Base-by-base conservation (phyloP, 495 filamentous ascomycete genomes). In the Aspergillus avenaceus region DNA sequence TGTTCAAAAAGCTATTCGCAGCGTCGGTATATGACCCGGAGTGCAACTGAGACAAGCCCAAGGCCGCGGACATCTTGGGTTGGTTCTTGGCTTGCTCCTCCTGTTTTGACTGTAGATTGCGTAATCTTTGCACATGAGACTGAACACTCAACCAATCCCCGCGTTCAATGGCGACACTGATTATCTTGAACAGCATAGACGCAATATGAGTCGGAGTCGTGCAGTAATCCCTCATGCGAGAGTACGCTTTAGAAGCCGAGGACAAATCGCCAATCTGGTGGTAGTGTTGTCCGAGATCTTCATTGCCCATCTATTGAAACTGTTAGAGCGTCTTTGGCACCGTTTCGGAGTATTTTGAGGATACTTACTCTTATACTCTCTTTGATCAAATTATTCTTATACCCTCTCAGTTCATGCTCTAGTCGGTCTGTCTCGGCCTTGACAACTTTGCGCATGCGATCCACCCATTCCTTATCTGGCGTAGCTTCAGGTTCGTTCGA, bases 381-480 rank as follows among this genome's bases (percentile, higher is more conserved):
- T 64, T 97, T 97, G 54, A 98, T 90, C 28, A 97, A 67, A 54
- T 97, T 98, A 59, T 97, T 95, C 67, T 96, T 98, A 70, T 97
- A 97, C 6, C 86, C 87, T 63, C 88, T 88, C 24, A 98, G 70
- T 61, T 97, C 90, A 5, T 78, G 71, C 54, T 95, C 87, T 49
- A 97, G 71, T 40, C 86, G 81, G 31, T 87, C 79, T 1, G 81
- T 84, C 59, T 90, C 84, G 2, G 67, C 66, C 48, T 81, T 79
- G 52, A 90, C 84, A n/a, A 75, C 64, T 28, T 78, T 80, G 19
- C 78, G 78, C 41, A 74, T 83, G 34, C 69, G 67, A 1, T 83
- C 77, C 5, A 85, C 71, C 93, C 92, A 97, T 9, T 65, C 76
- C 14, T 71, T 64, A 56, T 98, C 91, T 45, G 77, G 69, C 12